Conservation (phyloP, 495 filamentous ascomycete species). For the Tuber brumale region DNA sequence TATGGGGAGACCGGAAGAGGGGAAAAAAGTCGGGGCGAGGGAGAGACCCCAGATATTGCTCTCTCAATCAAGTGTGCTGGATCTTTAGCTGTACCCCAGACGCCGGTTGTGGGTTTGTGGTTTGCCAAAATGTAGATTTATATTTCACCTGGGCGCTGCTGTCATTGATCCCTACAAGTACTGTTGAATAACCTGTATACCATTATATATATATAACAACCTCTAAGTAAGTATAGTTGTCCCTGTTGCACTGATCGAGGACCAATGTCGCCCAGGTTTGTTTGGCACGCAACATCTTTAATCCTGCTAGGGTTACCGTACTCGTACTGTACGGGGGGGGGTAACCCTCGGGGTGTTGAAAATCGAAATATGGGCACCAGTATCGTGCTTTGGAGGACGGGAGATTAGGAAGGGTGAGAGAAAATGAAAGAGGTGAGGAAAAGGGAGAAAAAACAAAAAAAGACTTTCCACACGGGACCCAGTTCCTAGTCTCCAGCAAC, state of each 20-base stretch:
- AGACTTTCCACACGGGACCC: neutral
- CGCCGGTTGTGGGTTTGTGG: neutral
- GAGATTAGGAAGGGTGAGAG: slow-evolving; percentile 2
- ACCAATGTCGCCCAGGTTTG: neutral
- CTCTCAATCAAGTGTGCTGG: neutral
- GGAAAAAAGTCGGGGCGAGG: slow-evolving; percentile 33
- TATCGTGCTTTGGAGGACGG: neutral
- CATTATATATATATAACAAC: neutral
- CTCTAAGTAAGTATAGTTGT: neutral
- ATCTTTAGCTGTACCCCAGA: neutral
- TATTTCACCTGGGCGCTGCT: neutral
- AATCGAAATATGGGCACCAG: neutral
- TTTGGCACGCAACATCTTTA: neutral
- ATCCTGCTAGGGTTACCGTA: neutral
- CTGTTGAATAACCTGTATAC: neutral
- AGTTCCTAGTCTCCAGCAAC: neutral
- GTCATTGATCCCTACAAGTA: neutral
- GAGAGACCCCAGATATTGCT: slow-evolving; percentile 27
- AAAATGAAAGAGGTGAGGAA: neutral
- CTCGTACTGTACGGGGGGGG: neutral
- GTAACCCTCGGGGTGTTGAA: neutral
- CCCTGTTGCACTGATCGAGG: neutral
- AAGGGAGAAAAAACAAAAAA: neutral
- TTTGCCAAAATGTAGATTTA: slow-evolving; percentile 4
- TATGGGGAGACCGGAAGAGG: slow-evolving; percentile 40